Conservation (phyloP, 23 red algal genomes). For the Porphyridium purpureum region DNA sequence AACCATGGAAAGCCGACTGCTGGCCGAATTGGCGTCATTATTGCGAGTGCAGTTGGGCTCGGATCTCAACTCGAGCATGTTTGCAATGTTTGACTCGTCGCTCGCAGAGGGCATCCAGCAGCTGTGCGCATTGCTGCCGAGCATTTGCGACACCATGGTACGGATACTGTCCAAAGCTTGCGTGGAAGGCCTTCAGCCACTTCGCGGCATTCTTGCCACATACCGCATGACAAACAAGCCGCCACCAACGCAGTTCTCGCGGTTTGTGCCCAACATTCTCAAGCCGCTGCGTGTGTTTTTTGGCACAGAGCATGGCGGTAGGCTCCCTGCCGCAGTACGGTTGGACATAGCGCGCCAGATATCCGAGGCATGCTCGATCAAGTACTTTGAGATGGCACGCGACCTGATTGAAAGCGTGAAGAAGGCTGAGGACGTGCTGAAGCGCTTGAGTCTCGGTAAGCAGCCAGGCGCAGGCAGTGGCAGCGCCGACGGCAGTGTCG, state of each 20-base stretch:
- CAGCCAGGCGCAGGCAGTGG: slow-evolving; percentile 11
- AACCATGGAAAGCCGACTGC: slow-evolving; percentile 20
- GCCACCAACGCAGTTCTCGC: slow-evolving; percentile 39
- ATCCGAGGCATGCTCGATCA: slow-evolving; percentile 8
- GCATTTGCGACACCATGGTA: slow-evolving; percentile 17
- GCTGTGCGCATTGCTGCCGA: slow-evolving; percentile 24
- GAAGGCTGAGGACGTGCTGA: slow-evolving; percentile 50
- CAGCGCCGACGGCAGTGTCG: background rate
- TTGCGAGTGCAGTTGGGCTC: slow-evolving; percentile 11
- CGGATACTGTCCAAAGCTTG: slow-evolving; percentile 17
- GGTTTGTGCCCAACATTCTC: slow-evolving; percentile 68
- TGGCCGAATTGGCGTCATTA: slow-evolving; percentile 20
- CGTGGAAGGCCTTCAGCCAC: slow-evolving; percentile 58
- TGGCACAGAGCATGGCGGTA: slow-evolving; percentile 17
- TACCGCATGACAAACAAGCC: slow-evolving; percentile 89
- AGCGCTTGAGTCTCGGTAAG: slow-evolving; percentile 51
- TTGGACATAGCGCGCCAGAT: slow-evolving; percentile 10
- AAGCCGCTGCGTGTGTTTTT: slow-evolving; percentile 44
- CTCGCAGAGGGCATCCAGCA: slow-evolving; percentile 10
- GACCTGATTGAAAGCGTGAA: slow-evolving; percentile 48
- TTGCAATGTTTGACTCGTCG: slow-evolving; percentile 9
- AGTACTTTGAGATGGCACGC: slow-evolving; percentile 50
- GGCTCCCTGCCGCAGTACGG: background rate
- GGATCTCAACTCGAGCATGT: background rate
- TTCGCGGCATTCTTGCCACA: slow-evolving; percentile 83